Conservation (phyloP, 2,329 filamentous ascomycete genomes). For the Acephala macrosclerotiorum region DNA sequence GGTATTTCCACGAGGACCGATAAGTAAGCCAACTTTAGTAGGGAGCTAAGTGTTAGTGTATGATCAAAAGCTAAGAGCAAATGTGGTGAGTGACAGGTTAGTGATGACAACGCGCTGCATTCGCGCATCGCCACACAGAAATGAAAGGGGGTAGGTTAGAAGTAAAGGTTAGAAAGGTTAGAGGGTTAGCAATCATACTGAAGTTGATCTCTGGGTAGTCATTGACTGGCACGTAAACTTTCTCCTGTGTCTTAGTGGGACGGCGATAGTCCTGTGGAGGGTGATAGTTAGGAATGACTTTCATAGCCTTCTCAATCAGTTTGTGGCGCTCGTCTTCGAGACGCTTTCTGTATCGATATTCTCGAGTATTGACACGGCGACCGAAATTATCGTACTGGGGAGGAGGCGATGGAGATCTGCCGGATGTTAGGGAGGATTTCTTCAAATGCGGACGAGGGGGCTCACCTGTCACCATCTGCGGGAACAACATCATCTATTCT, state of each 20-base stretch:
- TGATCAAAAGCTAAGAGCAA: constrained; percentile 48
- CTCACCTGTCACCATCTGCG: constrained; percentile 92
- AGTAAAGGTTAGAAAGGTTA: constrained; percentile 73
- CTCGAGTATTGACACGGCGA: constrained; percentile 98
- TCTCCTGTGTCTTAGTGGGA: constrained; percentile 99
- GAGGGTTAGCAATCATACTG: constrained; percentile 99
- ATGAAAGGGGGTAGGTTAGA: constrained; percentile 52
- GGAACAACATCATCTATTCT: constrained; percentile 99
- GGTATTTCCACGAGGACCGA: constrained; percentile 99
- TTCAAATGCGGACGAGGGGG: constrained; percentile 33
- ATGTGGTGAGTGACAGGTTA: constrained; percentile 45
- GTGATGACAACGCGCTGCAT: constrained; percentile 45
- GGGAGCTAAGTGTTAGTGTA: constrained; percentile 90
- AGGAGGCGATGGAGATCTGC: constrained; percentile 90
- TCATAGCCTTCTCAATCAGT: constrained; percentile 98
- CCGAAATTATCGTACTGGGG: constrained; percentile 99
- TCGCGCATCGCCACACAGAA: constrained; percentile 47
- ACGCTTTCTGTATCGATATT: constrained; percentile 97
- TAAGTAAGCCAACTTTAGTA: constrained; percentile 98
- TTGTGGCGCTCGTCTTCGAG: constrained; percentile 99
- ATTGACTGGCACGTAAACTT: constrained; percentile 99
- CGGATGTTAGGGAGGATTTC: constrained; percentile 29
- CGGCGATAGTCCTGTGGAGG: constrained; percentile 98
- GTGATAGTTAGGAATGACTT: constrained; percentile 99
- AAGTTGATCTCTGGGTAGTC: constrained; percentile 99